Evolutionary conservation across 140 eudicot genomes (phyloP), one percentile per base, ranked within the genome.

Genomic region (Senecio squalidus): DNA sequence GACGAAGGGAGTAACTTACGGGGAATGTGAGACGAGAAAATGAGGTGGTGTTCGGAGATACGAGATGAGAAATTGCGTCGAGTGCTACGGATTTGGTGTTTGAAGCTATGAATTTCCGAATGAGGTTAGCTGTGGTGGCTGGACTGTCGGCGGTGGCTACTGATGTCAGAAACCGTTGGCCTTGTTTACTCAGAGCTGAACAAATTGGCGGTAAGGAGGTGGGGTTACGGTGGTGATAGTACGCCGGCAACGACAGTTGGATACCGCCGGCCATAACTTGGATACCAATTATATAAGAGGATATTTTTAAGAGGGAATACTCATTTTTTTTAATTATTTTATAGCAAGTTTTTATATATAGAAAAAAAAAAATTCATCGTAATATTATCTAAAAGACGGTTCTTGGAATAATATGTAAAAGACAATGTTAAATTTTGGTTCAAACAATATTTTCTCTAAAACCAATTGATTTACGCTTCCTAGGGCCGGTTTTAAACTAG

Each of bases 71-170:
- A 39, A 89, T 85, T 36, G 84, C 84, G 53, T 65, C 79, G 30
- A 89, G 79, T 54, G 93, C 76, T 15, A 82, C 86, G 9, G 86
- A 76, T 74, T 73, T 82, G 46, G 97, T 73, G 11, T 81, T 79
- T 21, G 97, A 89, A 0, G 81, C 73, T 1, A 82, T 71, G 43
- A 85, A 89, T 74, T 76, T 89, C 44, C 78, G 75, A 57, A 89
- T 82, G 29, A 73, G 59, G 29, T 80, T 70, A 16, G 54, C 39
- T 31, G 80, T 39, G 43, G 70, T 69, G 10, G 78, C 60, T 9
- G 80, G 75, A 63, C 84, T 86, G 61, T 58, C 44, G 36, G 64
- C 57, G 51, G 78, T 66, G 74, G 86, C 79, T 57, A 82, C 38
- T 48, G 93, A 72, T 58, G 93, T 72, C 31, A 89, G 71, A 41